Evolutionary conservation across 2,329 filamentous ascomycete genomes (phyloP), one percentile per base, ranked within the genome.

Genomic region (Nemania diffusa): DNA sequence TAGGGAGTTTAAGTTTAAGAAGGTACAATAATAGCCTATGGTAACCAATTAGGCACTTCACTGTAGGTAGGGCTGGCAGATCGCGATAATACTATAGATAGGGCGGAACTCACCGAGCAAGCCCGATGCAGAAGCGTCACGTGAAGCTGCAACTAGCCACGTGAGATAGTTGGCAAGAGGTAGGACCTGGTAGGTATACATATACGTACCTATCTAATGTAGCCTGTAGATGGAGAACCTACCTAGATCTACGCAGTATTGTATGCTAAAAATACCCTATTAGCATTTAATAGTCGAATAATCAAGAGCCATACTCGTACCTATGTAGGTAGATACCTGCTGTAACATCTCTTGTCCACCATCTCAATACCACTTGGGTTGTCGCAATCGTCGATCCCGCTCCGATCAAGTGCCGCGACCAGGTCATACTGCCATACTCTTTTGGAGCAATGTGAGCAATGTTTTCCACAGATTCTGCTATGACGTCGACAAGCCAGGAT

Each of bases 61-160:
- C 9, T 5, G 29, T 32, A 42, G 4, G 13, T 42, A 42, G 40
- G 17, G 11, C 17, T 42, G 40, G 44, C 13, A 48, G 44, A 44
- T 44, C 40, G 5, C 40, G 40, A 44, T 17, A 32, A 5, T 32
- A 32, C 29, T 32, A 32, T 32, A 32, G 29, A 58, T 55, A 55
- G 56, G 37, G 48, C 48, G 32, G 40, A 20, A 37, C 26, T 57
- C 34, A 44, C 48, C 27, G 37, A 46, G 48, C 9, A 52, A 24
- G 15, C n/a, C 37, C 27, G 27, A 46, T 44, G 26, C 40, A 44
- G n/a, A 48, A 20, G n/a, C 62, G 44, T 69, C 67, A 69, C 67
- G 67, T 68, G 66, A 53, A 57, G n/a, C 15, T 44, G 20, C 48
- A 59, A 68, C 63, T 37, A 59, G 63, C 63, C 66, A 68, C 66